Base-by-base conservation (phyloP, 2,329 filamentous ascomycete species). In the Colletotrichum spaethianum region DNA sequence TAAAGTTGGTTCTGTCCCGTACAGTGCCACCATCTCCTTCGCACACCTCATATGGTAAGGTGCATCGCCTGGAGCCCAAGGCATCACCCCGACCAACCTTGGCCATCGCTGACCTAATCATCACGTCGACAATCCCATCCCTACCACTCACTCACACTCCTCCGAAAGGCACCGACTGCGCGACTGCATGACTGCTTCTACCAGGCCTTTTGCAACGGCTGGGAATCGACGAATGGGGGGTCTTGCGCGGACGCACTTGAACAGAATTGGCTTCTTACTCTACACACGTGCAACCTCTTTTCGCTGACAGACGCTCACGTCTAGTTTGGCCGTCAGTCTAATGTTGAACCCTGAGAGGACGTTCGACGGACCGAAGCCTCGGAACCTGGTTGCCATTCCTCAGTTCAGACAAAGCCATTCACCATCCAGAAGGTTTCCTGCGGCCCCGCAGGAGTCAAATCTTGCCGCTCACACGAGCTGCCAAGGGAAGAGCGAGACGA, bases 381-480 rank as follows among this genome's bases (percentile, higher is more conserved):
- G 55, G 36, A 61, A 48, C 42, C 42, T 46, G 33, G 18, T 23
- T 26, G 31, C 7, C 36, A 16, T 36, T 14, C 28, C n/a, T 26
- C 14, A 42, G n/a, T 26, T 28, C n/a, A 36, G n/a, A 18, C 26
- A 16, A 42, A 40, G 55, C 55, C 31, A 59, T 28, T 42, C 20
- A 18, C 14, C 16, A 28, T 40, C 7, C 23, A 42, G 23, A 11
- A 42, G 56, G 16, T 42, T 38, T 23, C 36, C 23, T 40, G 56
- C 23, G 56, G 38, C 14, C 36, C 16, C 26, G 56, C 23, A 38
- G 38, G 40, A 59, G 26, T 16, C 38, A 59, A 11, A 3, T 23
- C 14, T n/a, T 12, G 38, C 36, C 38, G 23, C 56, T 18, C 40
- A 59, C 23, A 44, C 56, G 55, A 59, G 56, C 56, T 59, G 38